Evolutionary conservation across 2,329 filamentous ascomycete species (phyloP).

Genomic region (Clarireedia monteithiana): DNA sequence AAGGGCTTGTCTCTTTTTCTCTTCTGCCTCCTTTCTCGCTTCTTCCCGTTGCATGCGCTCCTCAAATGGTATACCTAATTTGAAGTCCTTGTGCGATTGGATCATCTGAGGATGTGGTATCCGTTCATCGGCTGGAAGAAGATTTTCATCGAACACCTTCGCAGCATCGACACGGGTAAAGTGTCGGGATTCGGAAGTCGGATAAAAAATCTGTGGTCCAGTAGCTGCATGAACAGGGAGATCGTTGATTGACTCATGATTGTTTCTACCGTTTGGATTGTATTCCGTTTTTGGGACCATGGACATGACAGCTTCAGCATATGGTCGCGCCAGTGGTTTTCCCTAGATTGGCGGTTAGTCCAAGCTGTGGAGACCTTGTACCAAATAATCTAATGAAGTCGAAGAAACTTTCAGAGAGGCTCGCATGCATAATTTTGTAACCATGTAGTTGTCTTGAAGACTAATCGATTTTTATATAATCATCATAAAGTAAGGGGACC

Average conservation of each 20-base stretch:
- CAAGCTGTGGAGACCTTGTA: conserved; percentile 6
- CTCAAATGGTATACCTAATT: conserved; percentile 31
- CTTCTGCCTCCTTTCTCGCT: conserved; percentile 32
- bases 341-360: conserved; percentile 43
- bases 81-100: conserved; percentile 42
- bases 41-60: conserved; percentile 21
- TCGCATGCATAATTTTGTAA: conserved; percentile 73
- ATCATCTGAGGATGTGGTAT: conserved; percentile 57
- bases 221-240: conserved; percentile 54
- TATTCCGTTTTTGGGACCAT: conserved; percentile 72
- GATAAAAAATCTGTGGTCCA: conserved; percentile 57
- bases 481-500: conserved; percentile 44
- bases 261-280: conserved; percentile 43
- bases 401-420: conserved; percentile 56
- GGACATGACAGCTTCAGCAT: conserved; percentile 63
- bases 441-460: conserved; percentile 96
- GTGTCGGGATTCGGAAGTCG: conserved; percentile 53
- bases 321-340: conserved; percentile 68
- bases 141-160: conserved; percentile 51
- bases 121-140: conserved; percentile 53
- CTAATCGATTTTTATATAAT: conserved; percentile 86
- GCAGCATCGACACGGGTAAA: conserved; percentile 61
- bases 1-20: conserved; percentile 36
- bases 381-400: conserved; percentile 5
- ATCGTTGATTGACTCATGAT: conserved; percentile 57